Percentiles rank a stretch among this genome's conserved stretches.
Conservation (phyloP, 2,329 filamentous ascomycete species). For the Sporothrix mexicana region DNA sequence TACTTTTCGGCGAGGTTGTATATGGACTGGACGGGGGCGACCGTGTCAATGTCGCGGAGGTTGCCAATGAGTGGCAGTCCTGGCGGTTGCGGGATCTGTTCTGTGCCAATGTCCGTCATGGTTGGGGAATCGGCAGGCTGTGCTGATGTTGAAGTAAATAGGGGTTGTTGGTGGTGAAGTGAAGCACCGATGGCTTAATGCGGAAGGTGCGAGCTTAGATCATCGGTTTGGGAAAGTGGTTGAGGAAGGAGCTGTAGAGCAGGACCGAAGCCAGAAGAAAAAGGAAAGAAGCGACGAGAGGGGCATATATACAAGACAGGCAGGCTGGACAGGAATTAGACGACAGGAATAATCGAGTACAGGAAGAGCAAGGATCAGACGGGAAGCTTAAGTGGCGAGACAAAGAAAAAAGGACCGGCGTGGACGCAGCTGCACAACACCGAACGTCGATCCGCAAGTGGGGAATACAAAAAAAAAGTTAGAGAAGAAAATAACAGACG, state of each 20-base stretch:
- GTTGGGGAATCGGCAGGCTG: not conserved
- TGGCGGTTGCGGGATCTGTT: constrained; percentile 43
- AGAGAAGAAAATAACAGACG: no score
- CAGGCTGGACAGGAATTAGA: not conserved
- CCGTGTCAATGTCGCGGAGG: constrained; percentile 36
- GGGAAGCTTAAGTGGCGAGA: not conserved
- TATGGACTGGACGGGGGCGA: constrained; percentile 34
- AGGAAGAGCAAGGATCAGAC: not conserved
- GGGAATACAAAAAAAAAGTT: not conserved
- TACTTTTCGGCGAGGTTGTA: constrained; percentile 35
- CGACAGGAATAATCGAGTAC: not conserved
- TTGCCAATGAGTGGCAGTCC: constrained; percentile 39
- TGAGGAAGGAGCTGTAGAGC: not conserved
- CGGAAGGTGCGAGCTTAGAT: constrained; percentile 2
- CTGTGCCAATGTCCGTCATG: constrained; percentile 13
- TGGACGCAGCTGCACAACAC: not conserved
- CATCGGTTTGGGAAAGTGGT: not conserved
- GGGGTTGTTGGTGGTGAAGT: not conserved
- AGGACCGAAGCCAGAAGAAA: no score
- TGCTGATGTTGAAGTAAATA: not conserved
- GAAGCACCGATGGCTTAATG: not conserved
- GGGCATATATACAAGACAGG: constrained; percentile 4
- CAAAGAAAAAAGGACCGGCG: not conserved
- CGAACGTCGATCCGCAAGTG: not conserved
- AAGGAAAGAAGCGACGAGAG: not conserved